Percentiles rank a stretch among this genome's conserved stretches.
Evolutionary conservation across 2,329 filamentous ascomycete species (phyloP).

Genomic region (Gyromitra esculenta): DNA sequence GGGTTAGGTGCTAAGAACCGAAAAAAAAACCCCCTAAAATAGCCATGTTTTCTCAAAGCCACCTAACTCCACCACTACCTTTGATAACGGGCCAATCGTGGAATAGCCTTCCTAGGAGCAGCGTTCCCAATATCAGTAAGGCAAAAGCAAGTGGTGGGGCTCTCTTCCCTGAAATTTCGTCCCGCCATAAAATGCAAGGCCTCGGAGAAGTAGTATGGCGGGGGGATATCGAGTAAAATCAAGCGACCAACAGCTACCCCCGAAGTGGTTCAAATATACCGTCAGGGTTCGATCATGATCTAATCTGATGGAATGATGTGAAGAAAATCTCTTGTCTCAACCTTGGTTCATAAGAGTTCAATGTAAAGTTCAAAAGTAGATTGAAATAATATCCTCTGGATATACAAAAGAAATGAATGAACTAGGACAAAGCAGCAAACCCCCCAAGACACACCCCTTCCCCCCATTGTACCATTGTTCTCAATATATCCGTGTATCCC

Average conservation of each 20-base stretch:
- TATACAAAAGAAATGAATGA: background rate
- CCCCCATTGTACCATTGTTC: background rate
- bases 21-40: too few species aligned
- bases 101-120: too few species aligned
- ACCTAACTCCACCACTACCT: too few species aligned
- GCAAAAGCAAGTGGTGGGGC: background rate
- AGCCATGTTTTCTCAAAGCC: too few species aligned
- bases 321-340: background rate
- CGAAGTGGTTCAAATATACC: background rate
- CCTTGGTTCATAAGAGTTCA: background rate
- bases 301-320: background rate
- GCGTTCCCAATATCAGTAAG: background rate
- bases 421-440: background rate
- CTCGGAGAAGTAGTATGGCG: too few species aligned
- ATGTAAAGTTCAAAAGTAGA: background rate
- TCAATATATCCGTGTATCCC: constrained; percentile 37
- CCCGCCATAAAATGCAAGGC: too few species aligned
- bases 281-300: background rate
- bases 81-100: too few species aligned
- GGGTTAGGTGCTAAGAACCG: too few species aligned
- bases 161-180: background rate
- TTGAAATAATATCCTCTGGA: background rate
- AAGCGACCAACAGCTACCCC: background rate
- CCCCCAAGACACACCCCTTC: background rate
- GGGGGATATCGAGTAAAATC: background rate